Conservation (phyloP, 2,329 filamentous ascomycete genomes). For the Aaosphaeria arxii region DNA sequence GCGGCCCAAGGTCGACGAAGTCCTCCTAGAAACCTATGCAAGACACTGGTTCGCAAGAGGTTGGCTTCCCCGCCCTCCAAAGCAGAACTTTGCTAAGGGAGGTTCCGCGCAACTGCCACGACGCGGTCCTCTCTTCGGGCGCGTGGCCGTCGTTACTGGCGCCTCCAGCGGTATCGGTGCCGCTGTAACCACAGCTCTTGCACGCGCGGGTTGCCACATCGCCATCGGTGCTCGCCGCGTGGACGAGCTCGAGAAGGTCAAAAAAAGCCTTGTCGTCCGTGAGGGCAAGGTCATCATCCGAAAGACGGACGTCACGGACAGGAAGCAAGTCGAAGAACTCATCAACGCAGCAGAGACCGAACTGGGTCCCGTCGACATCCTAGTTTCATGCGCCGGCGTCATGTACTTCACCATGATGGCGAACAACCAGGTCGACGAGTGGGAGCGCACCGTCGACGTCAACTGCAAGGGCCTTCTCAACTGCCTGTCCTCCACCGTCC, state of each 20-base stretch:
- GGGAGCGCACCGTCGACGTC: constrained; percentile 79
- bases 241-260: constrained; percentile 66
- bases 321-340: constrained; percentile 63
- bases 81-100: constrained; percentile 46
- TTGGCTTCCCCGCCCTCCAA: constrained; percentile 67
- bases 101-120: constrained; percentile 44
- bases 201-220: constrained; percentile 68
- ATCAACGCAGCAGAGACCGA: constrained; percentile 57
- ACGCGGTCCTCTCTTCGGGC: constrained; percentile 62
- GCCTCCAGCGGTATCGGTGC: constrained; percentile 78
- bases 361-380: constrained; percentile 72
- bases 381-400: constrained; percentile 77
- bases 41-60: constrained; percentile 78
- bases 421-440: constrained; percentile 69
- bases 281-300: constrained; percentile 66
- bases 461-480: constrained; percentile 82
- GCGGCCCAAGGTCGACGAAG: constrained; percentile 66
- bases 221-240: constrained; percentile 69
- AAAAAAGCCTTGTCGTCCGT: constrained; percentile 55
- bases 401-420: constrained; percentile 92
- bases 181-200: constrained; percentile 67
- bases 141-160: constrained; percentile 74
- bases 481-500: constrained; percentile 67
- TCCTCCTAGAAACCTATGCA: constrained; percentile 73
- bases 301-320: constrained; percentile 70